Conservation (phyloP, 1,284 basidiomycete species). For the Amylostereum areolatum region DNA sequence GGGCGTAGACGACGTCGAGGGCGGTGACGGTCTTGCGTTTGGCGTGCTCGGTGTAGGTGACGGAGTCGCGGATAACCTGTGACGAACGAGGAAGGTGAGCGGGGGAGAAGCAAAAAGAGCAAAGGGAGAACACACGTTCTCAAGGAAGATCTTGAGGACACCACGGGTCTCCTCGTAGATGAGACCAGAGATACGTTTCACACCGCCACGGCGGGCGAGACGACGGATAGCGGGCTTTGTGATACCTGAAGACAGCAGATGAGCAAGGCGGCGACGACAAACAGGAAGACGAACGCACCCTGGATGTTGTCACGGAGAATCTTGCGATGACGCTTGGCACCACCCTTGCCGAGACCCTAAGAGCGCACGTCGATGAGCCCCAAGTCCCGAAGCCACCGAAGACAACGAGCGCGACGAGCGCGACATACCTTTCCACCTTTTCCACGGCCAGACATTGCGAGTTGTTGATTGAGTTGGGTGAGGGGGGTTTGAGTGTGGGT, state of each 20-base stretch:
- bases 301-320: slow-evolving; percentile 82
- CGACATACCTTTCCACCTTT: slow-evolving; percentile 35
- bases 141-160: slow-evolving; percentile 58
- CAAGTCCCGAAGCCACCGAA: background rate
- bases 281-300: slow-evolving; percentile 29
- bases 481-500: slow-evolving; percentile 5
- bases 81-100: too few relatives aligned
- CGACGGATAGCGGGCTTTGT: slow-evolving; percentile 1
- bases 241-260: background rate
- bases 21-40: slow-evolving; percentile 86
- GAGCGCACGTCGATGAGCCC: background rate
- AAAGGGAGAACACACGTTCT: too few relatives aligned
- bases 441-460: slow-evolving; percentile 52
- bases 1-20: slow-evolving; percentile 75
- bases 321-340: slow-evolving; percentile 77
- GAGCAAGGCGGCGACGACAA: background rate
- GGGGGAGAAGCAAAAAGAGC: too few relatives aligned
- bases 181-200: slow-evolving; percentile 1
- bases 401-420: too few relatives aligned
- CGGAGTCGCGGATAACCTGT: slow-evolving; percentile 81
- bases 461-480: slow-evolving; percentile 7
- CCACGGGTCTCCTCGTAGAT: slow-evolving; percentile 1
- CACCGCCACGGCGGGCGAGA: slow-evolving; percentile 1
- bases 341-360: slow-evolving; percentile 70
- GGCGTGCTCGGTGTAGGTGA: slow-evolving; percentile 85